Conservation (phyloP, 441 rosid species). For the Isatis lusitanica region DNA sequence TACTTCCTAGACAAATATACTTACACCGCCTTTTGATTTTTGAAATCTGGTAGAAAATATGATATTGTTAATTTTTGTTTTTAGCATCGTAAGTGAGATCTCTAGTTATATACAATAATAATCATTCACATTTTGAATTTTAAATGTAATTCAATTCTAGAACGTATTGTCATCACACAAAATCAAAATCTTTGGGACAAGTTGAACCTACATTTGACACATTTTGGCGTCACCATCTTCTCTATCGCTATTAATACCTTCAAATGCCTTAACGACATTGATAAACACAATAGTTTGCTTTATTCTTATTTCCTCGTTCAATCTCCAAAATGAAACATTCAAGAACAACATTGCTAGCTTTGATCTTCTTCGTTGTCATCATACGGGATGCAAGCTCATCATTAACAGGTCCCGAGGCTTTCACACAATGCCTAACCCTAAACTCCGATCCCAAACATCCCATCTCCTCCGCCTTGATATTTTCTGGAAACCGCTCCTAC, state of each 20-base stretch:
- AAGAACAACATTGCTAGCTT: conserved; percentile 7
- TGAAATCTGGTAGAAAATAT: not conserved
- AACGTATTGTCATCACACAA: not conserved
- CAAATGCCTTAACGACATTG: not conserved
- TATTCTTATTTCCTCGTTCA: not conserved
- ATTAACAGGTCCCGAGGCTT: conserved; percentile 10
- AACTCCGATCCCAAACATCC: conserved; percentile 41
- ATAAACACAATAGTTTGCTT: not conserved
- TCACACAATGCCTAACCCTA: conserved; percentile 36
- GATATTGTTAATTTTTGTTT: not conserved
- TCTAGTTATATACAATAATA: not conserved
- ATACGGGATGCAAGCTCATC: conserved; percentile 23
- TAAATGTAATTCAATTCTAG: not conserved
- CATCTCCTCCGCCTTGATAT: conserved; percentile 36
- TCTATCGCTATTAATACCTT: conserved; percentile 12
- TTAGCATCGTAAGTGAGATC: not conserved
- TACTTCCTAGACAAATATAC: not conserved
- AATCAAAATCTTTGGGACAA: conserved; percentile 3
- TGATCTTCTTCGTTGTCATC: conserved; percentile 6
- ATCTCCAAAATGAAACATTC: conserved; percentile 26
- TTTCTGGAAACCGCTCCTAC: conserved; percentile 36
- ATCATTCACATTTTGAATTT: not conserved
- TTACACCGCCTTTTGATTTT: not conserved
- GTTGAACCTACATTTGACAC: conserved; percentile 24
- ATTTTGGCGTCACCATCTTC: conserved; percentile 32